Evolutionary conservation across 140 eudicot species (phyloP).

Genomic region (Erigeron philadelphicus): DNA sequence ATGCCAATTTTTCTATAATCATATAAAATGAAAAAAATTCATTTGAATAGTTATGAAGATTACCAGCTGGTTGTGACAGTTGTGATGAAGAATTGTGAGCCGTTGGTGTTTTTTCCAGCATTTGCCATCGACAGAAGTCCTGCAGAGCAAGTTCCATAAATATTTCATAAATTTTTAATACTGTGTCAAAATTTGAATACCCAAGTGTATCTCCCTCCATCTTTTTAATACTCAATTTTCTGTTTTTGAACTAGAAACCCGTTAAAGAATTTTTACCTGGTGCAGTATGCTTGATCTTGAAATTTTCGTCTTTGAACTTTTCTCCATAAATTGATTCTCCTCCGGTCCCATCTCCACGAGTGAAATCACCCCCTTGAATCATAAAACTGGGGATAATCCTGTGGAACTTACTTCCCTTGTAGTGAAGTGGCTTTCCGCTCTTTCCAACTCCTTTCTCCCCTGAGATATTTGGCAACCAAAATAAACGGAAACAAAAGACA

Average conservation of each 20-base stretch:
- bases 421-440: constrained; percentile 77
- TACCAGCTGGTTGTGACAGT: constrained; percentile 97
- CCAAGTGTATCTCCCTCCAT: too few relatives aligned
- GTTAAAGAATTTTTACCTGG: constrained; percentile 44
- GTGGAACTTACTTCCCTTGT: constrained; percentile 80
- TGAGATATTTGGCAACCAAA: constrained; percentile 22
- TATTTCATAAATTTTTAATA: background rate
- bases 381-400: constrained; percentile 89
- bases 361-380: constrained; percentile 97
- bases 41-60: constrained; percentile 11
- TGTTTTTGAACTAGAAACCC: background rate
- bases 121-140: constrained; percentile 94
- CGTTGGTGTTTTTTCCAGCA: constrained; percentile 84
- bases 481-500: background rate
- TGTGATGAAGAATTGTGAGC: constrained; percentile 95
- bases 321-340: constrained; percentile 95
- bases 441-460: constrained; percentile 91
- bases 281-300: constrained; percentile 83
- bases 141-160: constrained; percentile 26
- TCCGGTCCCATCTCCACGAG: constrained; percentile 87
- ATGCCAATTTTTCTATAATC: background rate
- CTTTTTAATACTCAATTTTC: too few relatives aligned
- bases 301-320: constrained; percentile 79
- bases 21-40: background rate
- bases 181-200: too few relatives aligned